A percentile compares a stretch with the other conserved stretches of the same genome.
phyloP scores from a whole-genome alignment of 140 eudicot species.

The Cichorium intybus region DNA sequence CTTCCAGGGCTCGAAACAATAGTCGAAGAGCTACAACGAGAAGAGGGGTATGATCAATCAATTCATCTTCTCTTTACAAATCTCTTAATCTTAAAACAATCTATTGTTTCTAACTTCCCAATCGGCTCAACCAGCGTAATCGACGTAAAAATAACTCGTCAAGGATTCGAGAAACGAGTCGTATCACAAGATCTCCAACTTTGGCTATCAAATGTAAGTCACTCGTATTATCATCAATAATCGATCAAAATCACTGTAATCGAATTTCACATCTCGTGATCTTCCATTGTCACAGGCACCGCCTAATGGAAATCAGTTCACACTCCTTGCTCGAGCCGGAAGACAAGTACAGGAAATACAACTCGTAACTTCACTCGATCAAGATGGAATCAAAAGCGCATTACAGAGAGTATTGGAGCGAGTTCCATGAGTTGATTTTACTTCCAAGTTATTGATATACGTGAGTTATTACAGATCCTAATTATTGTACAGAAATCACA shows the following conservation, averaged over 20 bases:
- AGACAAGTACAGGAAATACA: constrained; percentile 97
- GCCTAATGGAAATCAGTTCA: constrained; percentile 60
- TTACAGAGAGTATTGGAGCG: constrained; percentile 85
- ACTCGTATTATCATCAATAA: background rate
- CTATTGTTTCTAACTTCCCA: background rate
- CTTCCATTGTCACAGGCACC: constrained; percentile 55
- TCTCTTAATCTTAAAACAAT: constrained; percentile 1
- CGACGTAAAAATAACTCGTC: constrained; percentile 65
- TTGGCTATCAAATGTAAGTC: constrained; percentile 87
- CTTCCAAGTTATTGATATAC: background rate
- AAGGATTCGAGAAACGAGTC: constrained; percentile 97
- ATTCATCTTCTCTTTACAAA: background rate
- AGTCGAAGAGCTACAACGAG: constrained; percentile 66
- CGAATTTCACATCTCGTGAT: background rate
- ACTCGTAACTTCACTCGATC: constrained; percentile 74
- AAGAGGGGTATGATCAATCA: constrained; percentile 80
- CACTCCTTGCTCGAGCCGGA: constrained; percentile 97
- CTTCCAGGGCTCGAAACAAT: constrained; percentile 87
- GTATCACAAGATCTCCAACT: constrained; percentile 96
- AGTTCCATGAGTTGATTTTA: constrained; percentile 48
- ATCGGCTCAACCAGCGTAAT: constrained; percentile 45
- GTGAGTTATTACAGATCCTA: constrained; percentile 17
- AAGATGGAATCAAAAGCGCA: constrained; percentile 85
- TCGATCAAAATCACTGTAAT: background rate
- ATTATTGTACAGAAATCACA: constrained; percentile 38